Conservation (phyloP, 2,329 filamentous ascomycete genomes). For the Ciborinia camelliae region DNA sequence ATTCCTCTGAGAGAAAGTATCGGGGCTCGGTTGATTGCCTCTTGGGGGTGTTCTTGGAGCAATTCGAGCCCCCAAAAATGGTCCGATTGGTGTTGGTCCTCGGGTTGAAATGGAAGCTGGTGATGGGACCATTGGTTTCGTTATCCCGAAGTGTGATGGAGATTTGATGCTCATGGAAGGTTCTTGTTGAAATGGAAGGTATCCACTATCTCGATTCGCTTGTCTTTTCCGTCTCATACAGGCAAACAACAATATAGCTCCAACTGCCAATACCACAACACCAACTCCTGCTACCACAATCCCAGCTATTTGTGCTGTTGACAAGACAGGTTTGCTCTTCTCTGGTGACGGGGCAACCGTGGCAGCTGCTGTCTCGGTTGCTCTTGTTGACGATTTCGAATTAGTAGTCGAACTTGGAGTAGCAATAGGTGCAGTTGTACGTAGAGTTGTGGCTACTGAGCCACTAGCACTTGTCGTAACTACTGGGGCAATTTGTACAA, state of each 20-base stretch:
- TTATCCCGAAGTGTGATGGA: slow-evolving; percentile 16
- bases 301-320: slow-evolving; percentile 49
- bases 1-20: slow-evolving; percentile 36
- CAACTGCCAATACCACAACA: slow-evolving; percentile 47
- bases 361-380: slow-evolving; percentile 21
- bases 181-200: slow-evolving; percentile 35
- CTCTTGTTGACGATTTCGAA: slow-evolving; percentile 16
- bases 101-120: slow-evolving; percentile 20
- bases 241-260: slow-evolving; percentile 42
- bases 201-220: slow-evolving; percentile 35
- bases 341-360: slow-evolving; percentile 19
- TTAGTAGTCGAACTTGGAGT: slow-evolving; percentile 22
- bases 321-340: slow-evolving; percentile 21
- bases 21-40: slow-evolving; percentile 21
- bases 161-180: slow-evolving; percentile 28
- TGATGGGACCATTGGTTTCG: slow-evolving; percentile 12
- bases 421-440: slow-evolving; percentile 17
- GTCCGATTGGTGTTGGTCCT: slow-evolving; percentile 29
- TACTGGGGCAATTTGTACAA: slow-evolving; percentile 35
- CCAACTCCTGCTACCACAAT: slow-evolving; percentile 55
- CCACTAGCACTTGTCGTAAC: slow-evolving; percentile 23
- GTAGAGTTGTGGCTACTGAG: slow-evolving; percentile 25
- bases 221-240: slow-evolving; percentile 37
- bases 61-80: slow-evolving; percentile 24
- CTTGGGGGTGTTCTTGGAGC: slow-evolving; percentile 31